A percentile compares a stretch with the other conserved stretches of the same genome.
Conservation (phyloP, 2,329 filamentous ascomycete species). For the Juglanconis juglandina region DNA sequence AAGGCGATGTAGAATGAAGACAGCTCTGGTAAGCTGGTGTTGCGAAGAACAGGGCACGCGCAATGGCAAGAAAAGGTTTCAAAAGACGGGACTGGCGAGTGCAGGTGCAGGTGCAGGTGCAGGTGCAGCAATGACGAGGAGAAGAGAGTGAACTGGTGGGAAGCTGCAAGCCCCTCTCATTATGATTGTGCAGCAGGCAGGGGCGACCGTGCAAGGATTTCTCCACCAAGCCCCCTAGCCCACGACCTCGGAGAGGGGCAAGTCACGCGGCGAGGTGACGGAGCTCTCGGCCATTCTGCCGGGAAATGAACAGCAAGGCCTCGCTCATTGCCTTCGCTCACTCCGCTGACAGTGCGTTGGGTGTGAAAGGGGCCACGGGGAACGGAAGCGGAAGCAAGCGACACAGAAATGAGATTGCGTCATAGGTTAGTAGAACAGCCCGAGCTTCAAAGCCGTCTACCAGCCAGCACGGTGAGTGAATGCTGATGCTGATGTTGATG, state of each 20-base stretch:
- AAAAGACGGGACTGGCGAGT: background rate
- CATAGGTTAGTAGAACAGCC: conserved; percentile 11
- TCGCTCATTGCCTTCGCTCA: background rate
- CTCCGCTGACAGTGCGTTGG: background rate
- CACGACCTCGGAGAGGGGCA: conserved; percentile 8
- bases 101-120: background rate
- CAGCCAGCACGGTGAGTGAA: background rate
- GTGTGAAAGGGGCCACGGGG: background rate
- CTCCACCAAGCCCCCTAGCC: conserved; percentile 1
- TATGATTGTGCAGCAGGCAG: conserved; percentile 8
- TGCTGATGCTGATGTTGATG: background rate
- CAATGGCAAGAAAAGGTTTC: background rate
- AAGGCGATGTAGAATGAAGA: background rate
- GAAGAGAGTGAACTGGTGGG: background rate
- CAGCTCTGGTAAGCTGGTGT: background rate
- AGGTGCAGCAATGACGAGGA: background rate
- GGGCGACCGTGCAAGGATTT: conserved; percentile 8
- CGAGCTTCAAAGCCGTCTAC: background rate
- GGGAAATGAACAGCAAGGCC: background rate
- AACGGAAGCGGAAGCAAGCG: background rate
- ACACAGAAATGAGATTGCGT: conserved; percentile 12
- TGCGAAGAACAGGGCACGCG: background rate
- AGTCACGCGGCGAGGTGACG: conserved; percentile 3
- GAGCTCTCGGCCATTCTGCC: background rate
- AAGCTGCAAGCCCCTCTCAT: conserved; percentile 1